Conservation (phyloP, 2,329 filamentous ascomycete genomes). For the Fusarium oxysporum region DNA sequence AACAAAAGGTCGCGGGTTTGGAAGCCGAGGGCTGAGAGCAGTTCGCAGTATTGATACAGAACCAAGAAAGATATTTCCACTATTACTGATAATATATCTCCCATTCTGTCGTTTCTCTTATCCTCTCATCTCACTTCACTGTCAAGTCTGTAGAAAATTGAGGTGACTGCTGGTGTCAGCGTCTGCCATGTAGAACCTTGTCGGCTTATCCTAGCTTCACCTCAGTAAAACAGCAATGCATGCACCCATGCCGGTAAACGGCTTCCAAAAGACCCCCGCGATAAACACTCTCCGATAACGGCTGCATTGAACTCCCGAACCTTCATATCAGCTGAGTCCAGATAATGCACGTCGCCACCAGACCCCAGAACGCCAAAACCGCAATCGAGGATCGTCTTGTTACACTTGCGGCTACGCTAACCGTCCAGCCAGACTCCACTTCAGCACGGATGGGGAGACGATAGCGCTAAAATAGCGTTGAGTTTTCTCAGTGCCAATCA, state of each 20-base stretch:
- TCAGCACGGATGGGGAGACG: background rate
- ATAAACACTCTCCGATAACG: background rate
- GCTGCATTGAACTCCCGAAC: background rate
- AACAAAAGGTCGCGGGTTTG: background rate
- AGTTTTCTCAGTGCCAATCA: background rate
- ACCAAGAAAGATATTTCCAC: no score
- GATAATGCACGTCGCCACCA: slow-evolving; percentile 4
- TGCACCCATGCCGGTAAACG: background rate
- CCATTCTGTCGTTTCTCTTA: accelerated
- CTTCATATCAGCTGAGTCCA: background rate
- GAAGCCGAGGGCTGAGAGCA: background rate
- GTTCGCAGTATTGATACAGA: no score
- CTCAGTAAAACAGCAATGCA: background rate
- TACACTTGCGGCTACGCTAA: slow-evolving; percentile 18
- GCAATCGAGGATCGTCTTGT: background rate
- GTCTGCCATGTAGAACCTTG: background rate
- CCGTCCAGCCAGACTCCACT: background rate
- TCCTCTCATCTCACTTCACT: background rate
- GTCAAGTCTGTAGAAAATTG: background rate
- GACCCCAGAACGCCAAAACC: background rate
- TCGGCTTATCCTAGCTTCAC: background rate
- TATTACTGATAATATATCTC: accelerated
- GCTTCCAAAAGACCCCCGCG: background rate
- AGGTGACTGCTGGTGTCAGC: accelerated
- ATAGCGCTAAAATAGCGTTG: background rate